These are phyloP conservation scores for Magnolia kwangsiensis DNA, from an alignment of 164 flowering plant genomes.

Conservation along the genomic window DNA sequence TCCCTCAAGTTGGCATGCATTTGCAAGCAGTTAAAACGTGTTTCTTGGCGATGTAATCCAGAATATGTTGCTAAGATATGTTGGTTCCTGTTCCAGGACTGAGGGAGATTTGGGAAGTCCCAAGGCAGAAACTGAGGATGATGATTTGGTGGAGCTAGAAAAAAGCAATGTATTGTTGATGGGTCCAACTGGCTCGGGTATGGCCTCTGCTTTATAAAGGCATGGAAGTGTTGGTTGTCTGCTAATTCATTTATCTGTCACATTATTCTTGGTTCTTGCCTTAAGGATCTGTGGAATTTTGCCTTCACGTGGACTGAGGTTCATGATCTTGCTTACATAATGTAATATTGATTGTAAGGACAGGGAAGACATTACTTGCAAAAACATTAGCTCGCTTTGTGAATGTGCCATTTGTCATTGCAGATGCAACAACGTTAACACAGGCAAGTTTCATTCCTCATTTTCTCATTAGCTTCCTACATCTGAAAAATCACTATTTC, in stretches of 20 bases:
- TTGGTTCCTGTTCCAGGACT: conserved; percentile 45
- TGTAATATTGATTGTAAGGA: conserved; percentile 17
- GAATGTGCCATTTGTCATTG: conserved; percentile 97
- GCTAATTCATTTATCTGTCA: background rate
- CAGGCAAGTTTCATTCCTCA: conserved; percentile 57
- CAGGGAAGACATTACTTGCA: conserved; percentile 97
- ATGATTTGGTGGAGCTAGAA: conserved; percentile 73
- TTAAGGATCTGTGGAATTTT: conserved; percentile 3
- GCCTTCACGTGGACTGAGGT: background rate
- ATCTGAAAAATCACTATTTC: background rate
- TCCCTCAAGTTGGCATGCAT: background rate
- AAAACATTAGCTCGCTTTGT: conserved; percentile 95
- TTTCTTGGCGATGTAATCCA: background rate
- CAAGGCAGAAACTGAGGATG: conserved; percentile 42
- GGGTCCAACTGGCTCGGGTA: conserved; percentile 99
- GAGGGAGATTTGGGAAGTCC: conserved; percentile 48
- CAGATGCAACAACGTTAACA: conserved; percentile 94
- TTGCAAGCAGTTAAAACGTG: background rate
- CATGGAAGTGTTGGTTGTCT: background rate
- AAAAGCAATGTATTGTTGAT: conserved; percentile 96
- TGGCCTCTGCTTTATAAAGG: conserved; percentile 6
- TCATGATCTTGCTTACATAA: conserved; percentile 5
- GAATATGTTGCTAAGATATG: conserved; percentile 10
- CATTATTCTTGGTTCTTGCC: conserved; percentile 5
- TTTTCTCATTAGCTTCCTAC: background rate